These are phyloP conservation scores for Podaxis pistillaris DNA, from an alignment of 768 basidiomycete species.

Conservation along the genomic window DNA sequence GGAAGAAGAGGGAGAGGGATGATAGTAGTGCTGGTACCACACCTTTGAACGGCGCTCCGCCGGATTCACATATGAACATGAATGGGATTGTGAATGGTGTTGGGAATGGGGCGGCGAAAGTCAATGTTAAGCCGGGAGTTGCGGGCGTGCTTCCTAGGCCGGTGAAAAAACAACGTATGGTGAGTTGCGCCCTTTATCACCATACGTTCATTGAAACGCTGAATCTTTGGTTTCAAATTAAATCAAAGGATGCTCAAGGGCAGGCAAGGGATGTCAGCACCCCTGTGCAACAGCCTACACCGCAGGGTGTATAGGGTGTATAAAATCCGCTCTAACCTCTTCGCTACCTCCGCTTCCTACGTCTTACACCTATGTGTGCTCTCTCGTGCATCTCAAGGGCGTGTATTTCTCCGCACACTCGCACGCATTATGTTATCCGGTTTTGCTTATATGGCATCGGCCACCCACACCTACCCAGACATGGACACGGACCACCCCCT, in stretches of 20 bases:
- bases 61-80: constrained; percentile 15
- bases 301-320: constrained; percentile 70
- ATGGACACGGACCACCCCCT: background rate
- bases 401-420: background rate
- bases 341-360: background rate
- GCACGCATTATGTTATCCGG: background rate
- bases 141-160: constrained; percentile 63
- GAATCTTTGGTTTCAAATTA: constrained; percentile 4
- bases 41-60: constrained; percentile 19
- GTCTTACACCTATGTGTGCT: background rate
- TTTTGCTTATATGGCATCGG: background rate
- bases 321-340: constrained; percentile 22
- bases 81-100: constrained; percentile 33
- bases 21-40: constrained; percentile 19
- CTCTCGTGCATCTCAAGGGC: background rate
- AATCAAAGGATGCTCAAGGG: constrained; percentile 57
- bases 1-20: constrained; percentile 43
- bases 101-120: constrained; percentile 33
- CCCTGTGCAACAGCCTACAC: constrained; percentile 70
- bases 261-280: constrained; percentile 53
- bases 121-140: constrained; percentile 58
- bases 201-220: constrained; percentile 1
- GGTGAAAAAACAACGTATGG: constrained; percentile 75
- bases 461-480: background rate
- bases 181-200: constrained; percentile 31